A percentile compares a stretch with the other conserved stretches of the same genome.
Evolutionary conservation across 495 filamentous ascomycete species (phyloP).

Genomic region (Penicillium waksmanii): DNA sequence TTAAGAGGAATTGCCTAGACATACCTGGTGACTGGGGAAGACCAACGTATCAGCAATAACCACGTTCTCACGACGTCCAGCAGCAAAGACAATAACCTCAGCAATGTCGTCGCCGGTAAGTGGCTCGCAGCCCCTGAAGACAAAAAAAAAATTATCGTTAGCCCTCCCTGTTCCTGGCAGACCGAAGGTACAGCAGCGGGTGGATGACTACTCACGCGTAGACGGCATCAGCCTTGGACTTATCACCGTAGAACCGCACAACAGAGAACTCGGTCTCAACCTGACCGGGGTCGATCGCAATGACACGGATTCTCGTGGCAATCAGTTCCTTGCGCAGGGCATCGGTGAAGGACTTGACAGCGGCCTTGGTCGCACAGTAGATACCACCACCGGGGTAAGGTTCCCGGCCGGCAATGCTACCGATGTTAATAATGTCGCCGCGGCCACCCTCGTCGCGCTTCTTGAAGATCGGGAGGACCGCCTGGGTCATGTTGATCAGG

Average conservation of each 20-base stretch:
- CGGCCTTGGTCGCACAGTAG: constrained; percentile 97
- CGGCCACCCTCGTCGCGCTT: constrained; percentile 74
- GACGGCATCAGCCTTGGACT: constrained; percentile 91
- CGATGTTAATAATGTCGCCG: constrained; percentile 97
- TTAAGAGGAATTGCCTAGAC: constrained; percentile 9
- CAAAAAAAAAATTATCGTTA: not conserved
- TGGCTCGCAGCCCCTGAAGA: constrained; percentile 78
- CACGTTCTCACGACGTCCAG: constrained; percentile 88
- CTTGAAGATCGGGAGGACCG: constrained; percentile 83
- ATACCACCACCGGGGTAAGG: constrained; percentile 89
- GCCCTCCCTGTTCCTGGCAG: not conserved
- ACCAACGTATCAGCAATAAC: constrained; percentile 91
- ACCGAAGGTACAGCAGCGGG: no score
- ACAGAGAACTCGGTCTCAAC: constrained; percentile 98
- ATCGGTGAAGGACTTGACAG: constrained; percentile 88
- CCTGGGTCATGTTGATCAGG: constrained; percentile 97
- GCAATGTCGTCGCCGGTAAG: constrained; percentile 94
- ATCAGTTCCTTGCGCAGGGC: constrained; percentile 87
- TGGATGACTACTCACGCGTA: constrained; percentile 69
- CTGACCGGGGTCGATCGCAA: constrained; percentile 94
- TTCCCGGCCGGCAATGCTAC: constrained; percentile 91
- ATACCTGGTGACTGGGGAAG: constrained; percentile 90
- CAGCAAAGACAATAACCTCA: constrained; percentile 90
- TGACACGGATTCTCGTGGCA: constrained; percentile 80
- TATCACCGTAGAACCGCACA: constrained; percentile 91